Base-by-base conservation (phyloP, 2,329 filamentous ascomycete genomes). In the Coniochaeta sp. region DNA sequence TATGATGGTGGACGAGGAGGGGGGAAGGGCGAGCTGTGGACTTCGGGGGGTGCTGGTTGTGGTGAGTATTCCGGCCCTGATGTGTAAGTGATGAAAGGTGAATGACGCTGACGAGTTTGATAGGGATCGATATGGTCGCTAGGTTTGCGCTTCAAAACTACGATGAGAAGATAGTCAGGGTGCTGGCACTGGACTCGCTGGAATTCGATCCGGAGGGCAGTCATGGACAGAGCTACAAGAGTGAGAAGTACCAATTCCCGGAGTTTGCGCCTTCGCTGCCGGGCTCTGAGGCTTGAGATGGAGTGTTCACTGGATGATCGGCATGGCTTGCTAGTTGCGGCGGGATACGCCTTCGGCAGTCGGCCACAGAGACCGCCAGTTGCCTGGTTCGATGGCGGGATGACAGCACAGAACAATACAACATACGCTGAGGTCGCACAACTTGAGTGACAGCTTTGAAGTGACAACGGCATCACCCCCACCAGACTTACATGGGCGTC, bases 11-110 rank as follows among this genome's bases (percentile, higher is more conserved):
- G n/a, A n/a, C n/a, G n/a, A n/a, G n/a, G n/a, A 13, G 57, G 57
- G 32, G 58, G 56, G 7, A 60, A 62, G 54, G 61, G 63, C 4
- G 63, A 65, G 52, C 57, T 71, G 18, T 72, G 69, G 69, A 71
- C 67, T 1, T 53, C 60, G 0, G 70, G 68, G 2, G 68, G 64
- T 9, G 68, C 69, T 0, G 65, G 63, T 1, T 65, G 65, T 53
- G 67, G 69, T 68, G 40, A 55, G 58, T 58, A 14, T 18, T 16
- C 24, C 7, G n/a, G n/a, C n/a, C n/a, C n/a, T 2, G 2, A 3
- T 38, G 32, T 6, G 5, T 14, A 33, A 33, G n/a, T 22, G 18
- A 13, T 6, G 4, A 14, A 18, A 7, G 6, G 22, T 13, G 33
- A 4, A 3, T 26, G 18, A 12, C n/a, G 38, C 38, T 42, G n/a